These are phyloP conservation scores for Elongisporangium senticosum DNA, from an alignment of 352 stramenopile genomes.

Conservation along the genomic window DNA sequence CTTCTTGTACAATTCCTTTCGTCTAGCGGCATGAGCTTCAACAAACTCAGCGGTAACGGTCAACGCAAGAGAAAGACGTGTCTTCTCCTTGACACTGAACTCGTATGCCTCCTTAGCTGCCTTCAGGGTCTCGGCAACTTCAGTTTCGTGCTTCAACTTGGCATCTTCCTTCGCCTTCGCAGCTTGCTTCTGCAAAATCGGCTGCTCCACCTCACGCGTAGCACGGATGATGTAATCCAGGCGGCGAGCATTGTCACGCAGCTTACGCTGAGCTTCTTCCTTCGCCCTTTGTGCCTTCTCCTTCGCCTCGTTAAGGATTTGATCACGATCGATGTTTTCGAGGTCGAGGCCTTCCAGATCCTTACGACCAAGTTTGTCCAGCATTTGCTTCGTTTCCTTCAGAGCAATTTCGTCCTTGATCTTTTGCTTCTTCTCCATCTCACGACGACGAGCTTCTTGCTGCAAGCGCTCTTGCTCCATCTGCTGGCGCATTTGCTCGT, in stretches of 20 bases:
- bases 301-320: conserved; percentile 89
- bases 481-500: conserved; percentile 61
- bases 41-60: conserved; percentile 74
- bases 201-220: conserved; percentile 94
- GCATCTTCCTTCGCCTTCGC: conserved; percentile 74
- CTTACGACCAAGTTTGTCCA: conserved; percentile 73
- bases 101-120: conserved; percentile 85
- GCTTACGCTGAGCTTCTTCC: conserved; percentile 92
- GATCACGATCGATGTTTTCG: conserved; percentile 73
- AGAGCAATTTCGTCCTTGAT: conserved; percentile 94
- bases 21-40: conserved; percentile 65
- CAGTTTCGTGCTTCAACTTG: conserved; percentile 61
- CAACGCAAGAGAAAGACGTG: conserved; percentile 60
- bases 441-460: conserved; percentile 75
- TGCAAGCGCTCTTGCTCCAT: conserved; percentile 75
- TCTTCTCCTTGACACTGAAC: conserved; percentile 85
- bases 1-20: conserved; percentile 87
- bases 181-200: conserved; percentile 84
- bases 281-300: conserved; percentile 94
- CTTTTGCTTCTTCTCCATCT: conserved; percentile 94
- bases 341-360: conserved; percentile 66
- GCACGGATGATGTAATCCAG: conserved; percentile 96
- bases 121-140: conserved; percentile 79
- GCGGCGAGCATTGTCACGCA: conserved; percentile 88
- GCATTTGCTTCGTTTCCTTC: conserved; percentile 83